Evolutionary conservation across 805 yeast species (phyloP).

Genomic region (Ogataea nonfermentans): DNA sequence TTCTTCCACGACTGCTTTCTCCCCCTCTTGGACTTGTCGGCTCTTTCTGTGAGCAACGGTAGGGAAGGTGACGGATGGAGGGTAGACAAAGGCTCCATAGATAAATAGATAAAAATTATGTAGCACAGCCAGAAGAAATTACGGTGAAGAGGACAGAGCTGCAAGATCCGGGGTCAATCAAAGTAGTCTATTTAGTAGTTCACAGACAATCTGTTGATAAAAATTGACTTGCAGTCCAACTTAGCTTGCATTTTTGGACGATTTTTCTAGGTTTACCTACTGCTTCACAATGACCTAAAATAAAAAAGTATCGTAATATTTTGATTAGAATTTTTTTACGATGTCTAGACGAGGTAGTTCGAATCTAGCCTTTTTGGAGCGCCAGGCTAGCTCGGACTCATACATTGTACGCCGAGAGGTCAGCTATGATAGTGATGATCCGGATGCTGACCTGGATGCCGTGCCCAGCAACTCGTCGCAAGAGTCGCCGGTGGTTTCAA

Average conservation of each 20-base stretch:
- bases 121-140: not conserved
- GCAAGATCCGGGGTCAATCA: no score
- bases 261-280: no score
- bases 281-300: no score
- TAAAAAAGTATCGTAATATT: no score
- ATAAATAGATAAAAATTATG: not conserved
- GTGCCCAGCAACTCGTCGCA: slow-evolving; percentile 13
- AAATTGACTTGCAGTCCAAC: no score
- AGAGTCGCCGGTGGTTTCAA: slow-evolving; percentile 3
- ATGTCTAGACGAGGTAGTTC: slow-evolving; percentile 3
- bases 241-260: no score
- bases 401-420: slow-evolving; percentile 6
- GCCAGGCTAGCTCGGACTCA: slow-evolving; percentile 13
- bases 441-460: slow-evolving; percentile 22
- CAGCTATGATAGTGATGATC: slow-evolving; percentile 19
- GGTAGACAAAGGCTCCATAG: slow-evolving; percentile 4
- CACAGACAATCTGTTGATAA: no score
- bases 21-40: not conserved
- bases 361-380: slow-evolving; percentile 13
- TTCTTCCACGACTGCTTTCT: slow-evolving; percentile 66
- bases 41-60: slow-evolving; percentile 1
- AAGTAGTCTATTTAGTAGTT: no score
- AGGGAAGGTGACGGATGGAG: not conserved
- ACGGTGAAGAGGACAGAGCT: not conserved
- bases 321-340: not conserved